Conservation (phyloP, 495 filamentous ascomycete species). For the Mytilinidion resinicola region DNA sequence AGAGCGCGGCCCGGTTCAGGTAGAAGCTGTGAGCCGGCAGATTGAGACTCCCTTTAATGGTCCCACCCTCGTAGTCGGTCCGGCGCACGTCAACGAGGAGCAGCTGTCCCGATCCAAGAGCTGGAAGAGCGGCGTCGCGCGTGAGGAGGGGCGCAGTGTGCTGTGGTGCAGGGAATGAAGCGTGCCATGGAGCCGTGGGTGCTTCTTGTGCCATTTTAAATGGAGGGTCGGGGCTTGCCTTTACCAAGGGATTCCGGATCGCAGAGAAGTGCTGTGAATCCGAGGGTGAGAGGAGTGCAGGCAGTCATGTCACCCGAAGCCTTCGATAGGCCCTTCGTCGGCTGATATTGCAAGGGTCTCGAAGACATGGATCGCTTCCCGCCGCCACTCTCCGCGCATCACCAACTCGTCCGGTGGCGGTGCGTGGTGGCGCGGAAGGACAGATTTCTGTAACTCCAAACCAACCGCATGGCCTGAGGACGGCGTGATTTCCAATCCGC, state of each 20-base stretch:
- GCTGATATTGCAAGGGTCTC: too few relatives aligned
- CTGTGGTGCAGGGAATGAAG: conserved; percentile 15
- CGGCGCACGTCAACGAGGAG: conserved; percentile 36
- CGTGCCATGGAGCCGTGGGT: conserved; percentile 4
- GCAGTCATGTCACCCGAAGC: too few relatives aligned
- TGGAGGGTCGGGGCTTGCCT: not conserved
- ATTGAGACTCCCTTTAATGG: conserved; percentile 44
- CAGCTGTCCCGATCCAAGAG: conserved; percentile 14
- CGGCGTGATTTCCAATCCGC: not conserved
- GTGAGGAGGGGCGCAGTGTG: conserved; percentile 18
- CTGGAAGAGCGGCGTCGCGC: conserved; percentile 15
- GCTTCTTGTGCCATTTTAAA: not conserved
- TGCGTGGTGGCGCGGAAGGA: not conserved
- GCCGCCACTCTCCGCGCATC: too few relatives aligned
- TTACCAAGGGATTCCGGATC: conserved; percentile 1
- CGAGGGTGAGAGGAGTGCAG: too few relatives aligned
- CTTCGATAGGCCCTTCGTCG: too few relatives aligned
- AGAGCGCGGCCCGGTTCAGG: conserved; percentile 35
- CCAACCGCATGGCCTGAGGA: not conserved
- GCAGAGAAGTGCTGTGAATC: too few relatives aligned
- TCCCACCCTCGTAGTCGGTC: conserved; percentile 41
- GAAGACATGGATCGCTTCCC: too few relatives aligned
- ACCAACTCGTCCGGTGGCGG: too few relatives aligned
- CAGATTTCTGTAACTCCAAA: not conserved
- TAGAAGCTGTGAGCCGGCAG: conserved; percentile 47